Evolutionary conservation across 805 yeast genomes (phyloP).

Genomic region (Sungouiozyma intestinalis): DNA sequence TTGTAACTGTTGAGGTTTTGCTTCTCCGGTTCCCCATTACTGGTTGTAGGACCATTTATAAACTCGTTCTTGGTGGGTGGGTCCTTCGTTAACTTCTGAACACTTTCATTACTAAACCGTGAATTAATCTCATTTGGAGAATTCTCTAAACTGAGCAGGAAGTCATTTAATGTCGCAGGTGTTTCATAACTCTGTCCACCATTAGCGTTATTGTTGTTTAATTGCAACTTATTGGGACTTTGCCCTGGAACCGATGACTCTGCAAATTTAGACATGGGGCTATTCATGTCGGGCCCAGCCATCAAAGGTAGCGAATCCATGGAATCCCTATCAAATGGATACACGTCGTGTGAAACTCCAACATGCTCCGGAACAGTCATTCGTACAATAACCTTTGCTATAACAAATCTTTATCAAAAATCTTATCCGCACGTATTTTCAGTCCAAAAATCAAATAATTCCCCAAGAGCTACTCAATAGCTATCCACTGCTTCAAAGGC

Average conservation of each 20-base stretch:
- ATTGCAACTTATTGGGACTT: not conserved
- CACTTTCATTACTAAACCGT: not conserved
- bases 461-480: too few relatives aligned
- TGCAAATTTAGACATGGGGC: not conserved
- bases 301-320: not conserved
- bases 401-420: not conserved
- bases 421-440: too few relatives aligned
- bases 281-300: not conserved
- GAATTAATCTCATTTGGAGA: not conserved
- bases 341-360: not conserved
- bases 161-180: conserved; percentile 3
- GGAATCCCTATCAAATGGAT: not conserved
- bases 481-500: too few relatives aligned
- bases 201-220: not conserved
- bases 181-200: not conserved
- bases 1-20: too few relatives aligned
- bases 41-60: too few relatives aligned
- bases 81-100: not conserved
- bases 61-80: not conserved
- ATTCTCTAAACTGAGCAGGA: conserved; percentile 1
- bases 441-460: too few relatives aligned
- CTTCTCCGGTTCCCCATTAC: too few relatives aligned
- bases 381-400: not conserved
- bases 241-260: not conserved
- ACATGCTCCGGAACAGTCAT: not conserved